phyloP scores from a whole-genome alignment of 768 basidiomycete genomes.

The Podaxis sp. region DNA sequence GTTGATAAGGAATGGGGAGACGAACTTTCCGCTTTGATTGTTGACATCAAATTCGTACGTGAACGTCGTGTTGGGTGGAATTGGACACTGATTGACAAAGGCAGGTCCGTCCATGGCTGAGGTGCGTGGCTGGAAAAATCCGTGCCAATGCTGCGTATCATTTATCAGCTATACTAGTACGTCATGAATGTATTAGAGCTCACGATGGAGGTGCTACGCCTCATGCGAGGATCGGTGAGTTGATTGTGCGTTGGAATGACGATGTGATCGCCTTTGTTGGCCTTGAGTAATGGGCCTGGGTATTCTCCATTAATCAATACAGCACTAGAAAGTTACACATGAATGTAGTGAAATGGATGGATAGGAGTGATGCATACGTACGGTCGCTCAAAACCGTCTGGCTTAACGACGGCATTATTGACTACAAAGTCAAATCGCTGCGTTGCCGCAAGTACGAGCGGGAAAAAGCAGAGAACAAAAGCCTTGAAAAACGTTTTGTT shows the following conservation, averaged over 20 bases:
- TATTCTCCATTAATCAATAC: conserved; percentile 39
- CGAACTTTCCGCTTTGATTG: conserved; percentile 15
- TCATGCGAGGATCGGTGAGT: conserved; percentile 29
- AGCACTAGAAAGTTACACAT: conserved; percentile 14
- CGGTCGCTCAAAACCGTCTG: conserved; percentile 36
- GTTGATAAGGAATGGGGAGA: neutral
- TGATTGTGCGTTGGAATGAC: conserved; percentile 31
- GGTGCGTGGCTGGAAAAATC: conserved; percentile 39
- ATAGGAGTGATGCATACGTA: neutral
- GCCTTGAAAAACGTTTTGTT: neutral
- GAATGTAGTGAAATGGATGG: neutral
- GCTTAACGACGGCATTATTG: conserved; percentile 34
- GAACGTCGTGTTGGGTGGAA: conserved; percentile 18
- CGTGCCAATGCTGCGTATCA: neutral
- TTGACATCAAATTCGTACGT: conserved; percentile 11
- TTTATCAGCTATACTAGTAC: neutral
- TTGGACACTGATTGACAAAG: conserved; percentile 16
- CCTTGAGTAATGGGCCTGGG: conserved; percentile 39
- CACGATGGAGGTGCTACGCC: conserved; percentile 30
- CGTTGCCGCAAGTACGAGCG: neutral
- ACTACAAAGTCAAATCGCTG: conserved; percentile 18
- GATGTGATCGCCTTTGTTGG: conserved; percentile 33
- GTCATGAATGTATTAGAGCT: conserved; percentile 22
- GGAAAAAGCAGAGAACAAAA: neutral
- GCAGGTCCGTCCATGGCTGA: conserved; percentile 44